Evolutionary conservation across 78 protist species (phyloP).

Genomic region (Tieghemostelium lacteum): DNA sequence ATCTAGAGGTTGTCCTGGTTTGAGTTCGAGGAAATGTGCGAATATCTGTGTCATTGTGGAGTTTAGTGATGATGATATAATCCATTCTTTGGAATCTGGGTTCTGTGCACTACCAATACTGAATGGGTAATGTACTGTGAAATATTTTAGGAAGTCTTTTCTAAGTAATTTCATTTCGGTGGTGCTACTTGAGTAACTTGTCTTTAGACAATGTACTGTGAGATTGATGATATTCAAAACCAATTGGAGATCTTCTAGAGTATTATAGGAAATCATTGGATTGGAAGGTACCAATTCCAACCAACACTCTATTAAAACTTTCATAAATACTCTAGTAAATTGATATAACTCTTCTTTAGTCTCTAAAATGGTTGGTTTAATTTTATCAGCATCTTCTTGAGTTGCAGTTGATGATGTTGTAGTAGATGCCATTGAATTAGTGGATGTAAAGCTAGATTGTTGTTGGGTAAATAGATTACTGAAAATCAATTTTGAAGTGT

Average conservation of each 20-base stretch:
- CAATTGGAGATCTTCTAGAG: slow-evolving; percentile 26
- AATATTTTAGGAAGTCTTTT: slow-evolving; percentile 38
- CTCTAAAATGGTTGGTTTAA: slow-evolving; percentile 40
- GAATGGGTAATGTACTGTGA: slow-evolving; percentile 47
- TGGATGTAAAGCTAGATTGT: neutral
- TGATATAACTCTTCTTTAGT: slow-evolving; percentile 3
- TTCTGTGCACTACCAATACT: slow-evolving; percentile 28
- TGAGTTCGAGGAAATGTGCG: neutral
- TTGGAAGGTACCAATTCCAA: slow-evolving; percentile 50
- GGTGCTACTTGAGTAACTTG: neutral
- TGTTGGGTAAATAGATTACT: slow-evolving; percentile 5
- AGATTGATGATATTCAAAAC: slow-evolving; percentile 4
- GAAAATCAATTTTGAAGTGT: neutral
- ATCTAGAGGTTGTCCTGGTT: neutral
- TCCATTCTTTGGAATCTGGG: slow-evolving; percentile 69
- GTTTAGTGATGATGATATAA: slow-evolving; percentile 23
- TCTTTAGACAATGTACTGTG: neutral
- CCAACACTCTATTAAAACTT: slow-evolving; percentile 59
- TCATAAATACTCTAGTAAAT: slow-evolving; percentile 7
- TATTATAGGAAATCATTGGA: slow-evolving; percentile 15
- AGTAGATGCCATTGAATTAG: neutral
- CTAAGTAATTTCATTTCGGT: neutral
- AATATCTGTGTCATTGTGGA: slow-evolving; percentile 29
- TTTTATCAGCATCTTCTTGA: neutral
- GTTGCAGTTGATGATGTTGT: neutral